Conservation (phyloP, 2,329 filamentous ascomycete genomes). For the Ceratocystis cacaofunesta region DNA sequence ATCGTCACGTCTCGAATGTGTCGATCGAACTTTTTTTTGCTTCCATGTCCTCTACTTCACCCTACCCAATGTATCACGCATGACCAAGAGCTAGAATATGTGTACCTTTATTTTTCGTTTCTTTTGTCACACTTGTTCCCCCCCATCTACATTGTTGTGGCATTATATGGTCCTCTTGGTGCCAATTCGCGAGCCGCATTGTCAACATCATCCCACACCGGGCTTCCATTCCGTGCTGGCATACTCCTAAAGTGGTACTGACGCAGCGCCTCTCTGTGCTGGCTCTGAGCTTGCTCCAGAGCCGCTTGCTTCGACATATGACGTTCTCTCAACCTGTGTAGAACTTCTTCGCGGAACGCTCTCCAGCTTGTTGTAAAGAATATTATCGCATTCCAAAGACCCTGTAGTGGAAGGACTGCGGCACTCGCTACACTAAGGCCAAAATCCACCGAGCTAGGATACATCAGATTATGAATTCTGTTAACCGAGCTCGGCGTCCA, state of each 20-base stretch:
- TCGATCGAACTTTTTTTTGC: not conserved
- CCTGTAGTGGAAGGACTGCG: constrained; percentile 61
- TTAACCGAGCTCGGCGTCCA: constrained; percentile 59
- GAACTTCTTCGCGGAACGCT: constrained; percentile 23
- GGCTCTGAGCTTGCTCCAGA: not conserved
- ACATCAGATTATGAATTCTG: constrained; percentile 51
- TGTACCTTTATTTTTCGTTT: not conserved
- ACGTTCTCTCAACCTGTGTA: not conserved
- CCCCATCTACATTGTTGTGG: not conserved
- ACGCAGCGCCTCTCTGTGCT: not conserved
- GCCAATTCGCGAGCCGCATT: not conserved
- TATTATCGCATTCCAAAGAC: constrained; percentile 66
- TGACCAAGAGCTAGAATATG: not conserved
- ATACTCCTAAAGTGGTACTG: not conserved
- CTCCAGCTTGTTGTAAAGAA: constrained; percentile 52
- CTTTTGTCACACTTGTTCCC: not conserved
- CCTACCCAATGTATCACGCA: not conserved
- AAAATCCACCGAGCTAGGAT: constrained; percentile 40
- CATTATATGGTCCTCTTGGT: not conserved
- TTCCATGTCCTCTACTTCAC: not conserved
- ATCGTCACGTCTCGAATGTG: not conserved
- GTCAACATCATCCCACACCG: constrained; percentile 6
- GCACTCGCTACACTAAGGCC: constrained; percentile 54
- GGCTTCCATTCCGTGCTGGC: not conserved
- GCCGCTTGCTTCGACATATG: not conserved